These are phyloP conservation scores for Emericellopsis atlantica DNA, from an alignment of 2,329 filamentous ascomycete genomes.

Conservation along the genomic window DNA sequence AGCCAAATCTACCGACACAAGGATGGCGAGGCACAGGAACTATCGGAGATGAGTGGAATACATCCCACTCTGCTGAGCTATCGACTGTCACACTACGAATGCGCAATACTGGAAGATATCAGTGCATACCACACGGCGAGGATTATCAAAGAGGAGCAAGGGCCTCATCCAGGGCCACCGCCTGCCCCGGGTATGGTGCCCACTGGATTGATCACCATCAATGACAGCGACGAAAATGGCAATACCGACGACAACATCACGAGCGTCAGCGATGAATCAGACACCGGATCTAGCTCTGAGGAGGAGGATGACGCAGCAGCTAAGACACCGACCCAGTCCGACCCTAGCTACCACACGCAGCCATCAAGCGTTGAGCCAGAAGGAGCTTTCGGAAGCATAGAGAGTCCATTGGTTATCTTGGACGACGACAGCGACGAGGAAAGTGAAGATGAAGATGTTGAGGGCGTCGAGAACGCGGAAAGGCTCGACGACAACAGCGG, in stretches of 20 bases:
- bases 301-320: too few relatives aligned
- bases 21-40: background rate
- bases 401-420: too few relatives aligned
- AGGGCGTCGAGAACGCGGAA: too few relatives aligned
- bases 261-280: background rate
- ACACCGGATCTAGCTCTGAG: background rate
- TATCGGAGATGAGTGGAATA: slow-evolving; percentile 9
- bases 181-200: background rate
- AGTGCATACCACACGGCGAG: background rate
- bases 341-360: too few relatives aligned
- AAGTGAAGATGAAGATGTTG: too few relatives aligned
- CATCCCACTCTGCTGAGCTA: slow-evolving; percentile 3
- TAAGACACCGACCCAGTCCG: too few relatives aligned
- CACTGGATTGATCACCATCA: background rate
- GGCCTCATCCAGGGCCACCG: background rate
- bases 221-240: background rate
- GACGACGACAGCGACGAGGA: too few relatives aligned
- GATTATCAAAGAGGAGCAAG: background rate
- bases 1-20: slow-evolving; percentile 10
- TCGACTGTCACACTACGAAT: background rate
- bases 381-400: too few relatives aligned
- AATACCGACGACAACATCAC: background rate
- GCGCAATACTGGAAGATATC: background rate
- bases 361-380: too few relatives aligned
- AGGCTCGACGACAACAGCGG: too few relatives aligned